Evolutionary conservation across 768 basidiomycete species (phyloP), one percentile per base, ranked within the genome.

Genomic region (Boletus rubropictus): DNA sequence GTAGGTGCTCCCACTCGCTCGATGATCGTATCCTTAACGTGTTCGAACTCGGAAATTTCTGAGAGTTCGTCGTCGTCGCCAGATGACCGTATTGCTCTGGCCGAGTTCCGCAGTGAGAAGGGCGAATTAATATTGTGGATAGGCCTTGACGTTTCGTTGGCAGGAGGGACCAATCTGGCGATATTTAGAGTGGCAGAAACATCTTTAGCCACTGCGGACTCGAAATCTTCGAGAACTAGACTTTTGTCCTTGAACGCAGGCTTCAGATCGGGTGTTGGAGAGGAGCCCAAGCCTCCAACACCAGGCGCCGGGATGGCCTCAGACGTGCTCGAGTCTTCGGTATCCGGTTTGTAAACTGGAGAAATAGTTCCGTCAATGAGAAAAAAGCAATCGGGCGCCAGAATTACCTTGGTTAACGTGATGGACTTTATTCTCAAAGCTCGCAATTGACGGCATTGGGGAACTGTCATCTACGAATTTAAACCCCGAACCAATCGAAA

Each of bases 401-500:
- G 27, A 37, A 22, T 21, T 51, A 58, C 68, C 63, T 48, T 63
- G 42, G 28, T 61, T 53, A 21, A 66, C 62, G 29, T 53, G 66
- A 39, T 61, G 63, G 28, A 66, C 44, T 52, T 66, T 68, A 22
- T 56, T 62, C 48, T 64, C 66, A n/a, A 68, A 66, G 29, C 58
- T 60, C 36, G 64, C 41, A 12, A 44, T 37, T n/a, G 52, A 61
- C 1, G 55, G 48, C 28, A 53, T 37, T 10, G 62, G 54, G 14
- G 60, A 62, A 39, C 57, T 54, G 24, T 54, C 42, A 29, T 53
- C 50, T 12, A 31, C 24, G 35, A 66, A 62, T 39, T 50, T 52
- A 15, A 66, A 29, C 33, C 51, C 58, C 7, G 58, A 62, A 15
- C 60, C 64, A 20, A 66, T 56, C 4, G 61, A 68, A 22, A 66